Evolutionary conservation across 306 rosid genomes (phyloP), one percentile per base, ranked within the genome.

Genomic region (Ziziphus jujuba): DNA sequence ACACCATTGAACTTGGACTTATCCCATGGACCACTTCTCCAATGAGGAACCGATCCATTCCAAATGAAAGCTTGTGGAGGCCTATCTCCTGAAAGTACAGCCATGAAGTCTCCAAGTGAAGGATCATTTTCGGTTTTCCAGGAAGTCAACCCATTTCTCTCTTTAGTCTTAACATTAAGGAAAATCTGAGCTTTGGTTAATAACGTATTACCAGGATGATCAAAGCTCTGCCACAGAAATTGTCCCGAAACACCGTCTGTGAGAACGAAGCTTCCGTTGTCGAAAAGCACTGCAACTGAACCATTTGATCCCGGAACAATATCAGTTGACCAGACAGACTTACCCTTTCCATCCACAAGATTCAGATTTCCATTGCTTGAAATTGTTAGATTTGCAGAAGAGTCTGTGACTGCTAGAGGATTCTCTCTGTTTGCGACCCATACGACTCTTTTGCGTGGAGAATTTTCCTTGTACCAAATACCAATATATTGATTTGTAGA

Each of bases 11-110:
- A 87, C 74, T 60, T 31, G 20, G 72, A 23, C 13, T 71, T 67
- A 56, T 76, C 80, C 89, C 89, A 84, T 4, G 78, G 89, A 47
- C 92, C 87, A 53, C 75, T 79, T 35, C 92, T 63, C 84, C 80
- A 84, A 50, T 10, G 65, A 5, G 85, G 89, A 3, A 33, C 50
- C 34, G 78, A 71, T 16, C 66, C 78, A 60, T 84, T 34, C 87
- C 83, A 77, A 7, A 81, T 40, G 48, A 81, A 76, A 19, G 54
- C 67, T 57, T 87, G 80, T 5, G 87, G 73, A 22, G 76, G 81
- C 47, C n/a, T 56, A 44, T 60, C 45, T 16, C 71, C 56, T 38
- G 79, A 64, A 28, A 83, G 38, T 15, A 75, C 56, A 20, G 7
- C 28, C 11, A 68, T 48, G 63, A 71, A 79, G 22, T 19, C 38